Conservation (phyloP, 768 basidiomycete genomes). For the Mycena epipterygia region DNA sequence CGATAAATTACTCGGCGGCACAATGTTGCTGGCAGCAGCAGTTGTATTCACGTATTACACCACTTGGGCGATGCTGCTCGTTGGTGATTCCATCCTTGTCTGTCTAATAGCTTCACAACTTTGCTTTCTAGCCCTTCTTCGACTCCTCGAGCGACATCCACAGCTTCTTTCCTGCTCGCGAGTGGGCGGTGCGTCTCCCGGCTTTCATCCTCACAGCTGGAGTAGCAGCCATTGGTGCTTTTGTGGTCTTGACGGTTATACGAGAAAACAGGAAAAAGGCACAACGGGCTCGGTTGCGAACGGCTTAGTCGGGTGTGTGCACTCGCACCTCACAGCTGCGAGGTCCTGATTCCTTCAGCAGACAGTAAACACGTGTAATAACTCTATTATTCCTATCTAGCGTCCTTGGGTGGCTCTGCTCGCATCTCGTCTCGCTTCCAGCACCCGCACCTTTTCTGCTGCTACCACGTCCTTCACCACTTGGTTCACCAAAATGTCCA, state of each 20-base stretch:
- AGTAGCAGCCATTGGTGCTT: conserved; percentile 81
- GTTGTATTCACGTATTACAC: conserved; percentile 92
- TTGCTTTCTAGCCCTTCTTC: conserved; percentile 80
- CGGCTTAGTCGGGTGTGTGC: conserved; percentile 59
- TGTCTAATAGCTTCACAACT: conserved; percentile 24
- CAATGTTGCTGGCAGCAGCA: conserved; percentile 84
- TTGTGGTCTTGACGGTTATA: conserved; percentile 82
- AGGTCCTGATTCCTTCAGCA: conserved; percentile 23
- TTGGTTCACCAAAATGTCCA: conserved; percentile 67
- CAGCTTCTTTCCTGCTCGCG: conserved; percentile 84
- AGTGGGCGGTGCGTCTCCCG: conserved; percentile 94
- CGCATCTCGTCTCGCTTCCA: conserved; percentile 55
- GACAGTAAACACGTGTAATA: conserved; percentile 12
- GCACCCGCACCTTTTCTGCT: conserved; percentile 74
- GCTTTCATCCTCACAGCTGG: conserved; percentile 87
- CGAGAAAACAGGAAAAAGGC: conserved; percentile 81
- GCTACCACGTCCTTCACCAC: conserved; percentile 74
- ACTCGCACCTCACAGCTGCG: conserved; percentile 27
- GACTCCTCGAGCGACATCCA: conserved; percentile 81
- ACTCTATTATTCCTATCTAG: conserved; percentile 27
- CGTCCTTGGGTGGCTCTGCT: conserved; percentile 47
- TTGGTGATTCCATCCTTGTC: conserved; percentile 52
- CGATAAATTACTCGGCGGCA: conserved; percentile 85
- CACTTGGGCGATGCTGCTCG: conserved; percentile 90
- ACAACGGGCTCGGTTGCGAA: conserved; percentile 70